These are phyloP conservation scores for Suillus bovinus DNA, from an alignment of 768 basidiomycete genomes.

Conservation along the genomic window DNA sequence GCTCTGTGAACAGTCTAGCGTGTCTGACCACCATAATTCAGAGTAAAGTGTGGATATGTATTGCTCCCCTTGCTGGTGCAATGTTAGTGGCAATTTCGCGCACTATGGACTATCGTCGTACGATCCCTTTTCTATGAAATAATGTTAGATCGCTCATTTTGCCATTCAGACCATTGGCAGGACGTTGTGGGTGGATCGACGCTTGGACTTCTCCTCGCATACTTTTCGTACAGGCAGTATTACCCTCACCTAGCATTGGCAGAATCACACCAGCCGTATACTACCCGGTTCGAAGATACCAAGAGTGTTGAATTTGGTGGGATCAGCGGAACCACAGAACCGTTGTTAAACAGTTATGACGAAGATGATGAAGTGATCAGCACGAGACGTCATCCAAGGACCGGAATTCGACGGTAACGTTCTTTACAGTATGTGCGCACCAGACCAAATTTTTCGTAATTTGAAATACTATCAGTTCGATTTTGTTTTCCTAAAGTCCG, in stretches of 20 bases:
- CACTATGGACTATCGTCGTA: constrained; percentile 93
- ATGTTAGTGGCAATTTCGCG: constrained; percentile 75
- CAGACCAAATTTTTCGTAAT: background rate
- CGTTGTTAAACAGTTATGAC: background rate
- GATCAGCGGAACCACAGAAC: background rate
- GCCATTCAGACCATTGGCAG: constrained; percentile 80
- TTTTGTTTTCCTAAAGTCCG: no score
- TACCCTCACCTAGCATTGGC: constrained; percentile 65
- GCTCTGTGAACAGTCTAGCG: no score
- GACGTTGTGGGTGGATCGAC: constrained; percentile 81
- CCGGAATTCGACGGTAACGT: background rate
- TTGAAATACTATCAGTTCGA: background rate
- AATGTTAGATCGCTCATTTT: constrained; percentile 1
- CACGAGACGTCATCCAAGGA: background rate
- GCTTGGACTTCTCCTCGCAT: constrained; percentile 71
- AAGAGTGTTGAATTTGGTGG: background rate
- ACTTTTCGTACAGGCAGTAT: constrained; percentile 81
- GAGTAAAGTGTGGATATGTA: constrained; percentile 80
- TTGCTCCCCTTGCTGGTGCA: constrained; percentile 75
- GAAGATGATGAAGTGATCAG: constrained; percentile 4
- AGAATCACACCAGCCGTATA: constrained; percentile 63
- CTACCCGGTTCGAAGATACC: constrained; percentile 56
- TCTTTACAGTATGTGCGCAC: background rate
- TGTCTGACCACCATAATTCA: constrained; percentile 21
- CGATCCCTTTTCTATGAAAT: constrained; percentile 18